Evolutionary conservation across 306 rosid genomes (phyloP).

Genomic region (Medicago ruthenica): DNA sequence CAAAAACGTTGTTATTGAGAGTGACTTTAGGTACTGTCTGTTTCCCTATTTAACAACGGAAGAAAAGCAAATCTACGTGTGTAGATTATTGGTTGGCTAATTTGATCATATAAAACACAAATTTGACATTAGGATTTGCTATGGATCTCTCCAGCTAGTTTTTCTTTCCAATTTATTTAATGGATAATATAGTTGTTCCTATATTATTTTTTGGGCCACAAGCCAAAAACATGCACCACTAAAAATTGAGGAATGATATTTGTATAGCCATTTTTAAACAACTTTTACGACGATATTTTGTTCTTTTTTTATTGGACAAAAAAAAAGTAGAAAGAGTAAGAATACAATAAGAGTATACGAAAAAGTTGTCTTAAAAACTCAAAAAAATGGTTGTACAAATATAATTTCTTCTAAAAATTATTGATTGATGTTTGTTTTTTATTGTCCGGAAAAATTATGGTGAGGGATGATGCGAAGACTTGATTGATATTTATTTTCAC

Average conservation of each 20-base stretch:
- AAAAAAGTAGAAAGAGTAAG: no score
- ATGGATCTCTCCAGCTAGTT: not conserved
- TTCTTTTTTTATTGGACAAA: no score
- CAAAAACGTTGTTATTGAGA: not conserved
- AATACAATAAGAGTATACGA: no score
- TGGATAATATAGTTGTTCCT: not conserved
- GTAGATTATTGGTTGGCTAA: not conserved
- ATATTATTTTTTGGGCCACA: not conserved
- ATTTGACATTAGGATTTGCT: not conserved
- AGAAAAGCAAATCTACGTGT: not conserved
- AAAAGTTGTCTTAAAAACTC: no score
- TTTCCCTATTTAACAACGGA: not conserved
- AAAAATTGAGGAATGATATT: not conserved
- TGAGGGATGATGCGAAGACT: no score
- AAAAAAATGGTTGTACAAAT: no score
- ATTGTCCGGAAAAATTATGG: no score
- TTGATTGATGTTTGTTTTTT: no score
- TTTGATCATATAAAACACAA: constrained; percentile 11
- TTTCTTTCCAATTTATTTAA: not conserved
- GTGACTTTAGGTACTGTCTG: not conserved
- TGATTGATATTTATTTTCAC: no score
- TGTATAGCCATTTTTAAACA: not conserved
- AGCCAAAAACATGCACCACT: not conserved
- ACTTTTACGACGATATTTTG: not conserved
- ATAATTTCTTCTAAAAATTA: no score